Base-by-base conservation (phyloP, 1,139 yeast genomes). In the Meyerozyma carpophila region DNA sequence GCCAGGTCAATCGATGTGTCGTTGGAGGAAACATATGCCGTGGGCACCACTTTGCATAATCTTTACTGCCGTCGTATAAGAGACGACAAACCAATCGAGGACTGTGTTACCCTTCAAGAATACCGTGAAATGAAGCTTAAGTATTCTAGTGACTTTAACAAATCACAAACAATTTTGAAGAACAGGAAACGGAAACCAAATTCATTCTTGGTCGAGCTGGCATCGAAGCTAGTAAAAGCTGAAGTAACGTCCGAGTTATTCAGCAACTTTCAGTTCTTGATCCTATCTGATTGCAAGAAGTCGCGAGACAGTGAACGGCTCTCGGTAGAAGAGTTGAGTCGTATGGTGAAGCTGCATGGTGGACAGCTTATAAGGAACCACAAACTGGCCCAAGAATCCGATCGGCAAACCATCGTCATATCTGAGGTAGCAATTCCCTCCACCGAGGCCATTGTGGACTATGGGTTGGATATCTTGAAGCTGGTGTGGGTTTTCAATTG, bases 401-500 rank as follows among this genome's bases (percentile, higher is more conserved):
- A 36, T 25, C 45, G 39, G 8, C 45, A 46, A 31, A 47, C 47
- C 0, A 32, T 54, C 3, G 45, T 60, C 4, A 47, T 60, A 3
- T 52, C 58, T 5, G 61, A 58, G 34, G 47, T 48, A n/a, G 39
- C 41, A 9, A 47, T 57, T 2, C 65, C 63, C 2, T 47, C 54
- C 42, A 39, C 59, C 7, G 59, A 62, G 8, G 63, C 67, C 0
- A 61, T 80, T 41, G 55, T 68, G 4, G 59, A 68, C 5, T 58
- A 68, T 31, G 83, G 82, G 0, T 75, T 70, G 50, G 88, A 84
- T 53, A 68, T 91, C 1, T 57, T 89, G 7, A 72, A 64, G 43
- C 91, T 95, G 1, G 61, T 62, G 16, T 93, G 96, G 95, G 59
- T 89, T 7, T 66, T 79, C 39, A 90, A 86, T 50, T 81, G 95